A percentile compares a stretch with the other conserved stretches of the same genome.
phyloP scores from a whole-genome alignment of 371 early-diverging fungal species.

The Mucor sp. region DNA sequence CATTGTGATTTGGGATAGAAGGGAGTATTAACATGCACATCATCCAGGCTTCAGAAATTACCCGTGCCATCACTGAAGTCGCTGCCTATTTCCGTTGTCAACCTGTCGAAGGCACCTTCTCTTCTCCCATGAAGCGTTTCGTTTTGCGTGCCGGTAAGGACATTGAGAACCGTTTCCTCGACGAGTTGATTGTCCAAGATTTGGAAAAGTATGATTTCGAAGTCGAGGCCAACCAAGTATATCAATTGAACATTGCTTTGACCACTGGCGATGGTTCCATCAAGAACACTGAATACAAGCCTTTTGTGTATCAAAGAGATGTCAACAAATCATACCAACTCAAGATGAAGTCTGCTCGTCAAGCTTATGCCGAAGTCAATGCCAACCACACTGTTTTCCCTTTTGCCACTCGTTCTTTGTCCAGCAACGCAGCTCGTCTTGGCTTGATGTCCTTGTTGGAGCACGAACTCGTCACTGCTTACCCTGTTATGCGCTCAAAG shows the following conservation, averaged over 20 bases:
- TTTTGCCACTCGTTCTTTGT: slow-evolving; percentile 74
- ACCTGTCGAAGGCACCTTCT: slow-evolving; percentile 86
- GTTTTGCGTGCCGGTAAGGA: slow-evolving; percentile 83
- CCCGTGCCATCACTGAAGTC: slow-evolving; percentile 75
- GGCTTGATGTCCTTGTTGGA: slow-evolving; percentile 84
- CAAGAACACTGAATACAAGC: slow-evolving; percentile 69
- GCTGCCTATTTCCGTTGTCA: slow-evolving; percentile 82
- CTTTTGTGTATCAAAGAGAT: slow-evolving; percentile 84
- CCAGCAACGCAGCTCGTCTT: slow-evolving; percentile 80
- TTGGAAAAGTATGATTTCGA: slow-evolving; percentile 57
- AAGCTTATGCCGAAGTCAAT: slow-evolving; percentile 73
- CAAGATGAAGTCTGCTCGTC: slow-evolving; percentile 85
- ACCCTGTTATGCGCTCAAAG: slow-evolving; percentile 72
- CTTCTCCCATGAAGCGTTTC: slow-evolving; percentile 82
- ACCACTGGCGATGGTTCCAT: slow-evolving; percentile 81
- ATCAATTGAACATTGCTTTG: slow-evolving; percentile 80
- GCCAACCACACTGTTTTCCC: slow-evolving; percentile 81
- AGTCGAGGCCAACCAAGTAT: slow-evolving; percentile 85
- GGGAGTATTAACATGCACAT: neutral
- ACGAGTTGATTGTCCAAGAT: slow-evolving; percentile 69
- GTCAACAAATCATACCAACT: slow-evolving; percentile 78
- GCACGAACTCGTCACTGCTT: slow-evolving; percentile 76
- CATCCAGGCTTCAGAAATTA: slow-evolving; percentile 64
- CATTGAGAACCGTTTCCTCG: slow-evolving; percentile 81
- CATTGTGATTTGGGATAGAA: neutral